Percentiles rank a stretch among this genome's conserved stretches.
phyloP scores from a whole-genome alignment of 2,329 filamentous ascomycete genomes.

The Arthrobotrys megalospora region DNA sequence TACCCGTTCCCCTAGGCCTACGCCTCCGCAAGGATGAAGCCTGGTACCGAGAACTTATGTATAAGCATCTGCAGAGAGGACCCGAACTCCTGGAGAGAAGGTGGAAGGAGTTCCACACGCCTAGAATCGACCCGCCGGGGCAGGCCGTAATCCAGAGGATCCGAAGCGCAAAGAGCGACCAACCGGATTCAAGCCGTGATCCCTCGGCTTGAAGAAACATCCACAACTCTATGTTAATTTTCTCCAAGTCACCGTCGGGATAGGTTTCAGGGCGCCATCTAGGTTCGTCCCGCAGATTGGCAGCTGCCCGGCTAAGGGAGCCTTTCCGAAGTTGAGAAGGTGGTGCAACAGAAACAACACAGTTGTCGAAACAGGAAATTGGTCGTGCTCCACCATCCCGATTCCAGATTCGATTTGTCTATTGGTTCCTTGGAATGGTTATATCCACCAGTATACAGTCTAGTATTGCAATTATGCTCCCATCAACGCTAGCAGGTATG shows the following conservation, averaged over 20 bases:
- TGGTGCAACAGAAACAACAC: conserved; percentile 20
- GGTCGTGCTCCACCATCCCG: conserved; percentile 19
- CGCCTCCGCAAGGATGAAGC: conserved; percentile 32
- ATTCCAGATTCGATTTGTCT: neutral
- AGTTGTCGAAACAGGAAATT: conserved; percentile 10
- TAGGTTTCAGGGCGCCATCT: neutral
- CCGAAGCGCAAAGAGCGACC: conserved; percentile 4
- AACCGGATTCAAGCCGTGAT: conserved; percentile 1
- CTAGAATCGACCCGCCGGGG: conserved; percentile 41
- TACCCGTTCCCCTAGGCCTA: conserved; percentile 34
- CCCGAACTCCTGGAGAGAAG: conserved; percentile 22
- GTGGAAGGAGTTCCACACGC: conserved; percentile 41
- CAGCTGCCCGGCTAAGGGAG: neutral
- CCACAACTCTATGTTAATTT: neutral
- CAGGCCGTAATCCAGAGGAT: conserved; percentile 34
- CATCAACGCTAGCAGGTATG: neutral
- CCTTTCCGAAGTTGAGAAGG: conserved; percentile 9
- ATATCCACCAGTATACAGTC: conserved; percentile 1
- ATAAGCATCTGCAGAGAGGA: conserved; percentile 28
- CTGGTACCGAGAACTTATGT: conserved; percentile 53
- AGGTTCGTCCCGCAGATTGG: neutral
- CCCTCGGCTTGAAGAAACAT: neutral
- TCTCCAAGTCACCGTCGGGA: conserved; percentile 21
- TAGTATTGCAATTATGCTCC: neutral
- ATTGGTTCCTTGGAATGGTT: neutral